phyloP scores from a whole-genome alignment of 768 basidiomycete genomes.

The Mycena capillaripes region DNA sequence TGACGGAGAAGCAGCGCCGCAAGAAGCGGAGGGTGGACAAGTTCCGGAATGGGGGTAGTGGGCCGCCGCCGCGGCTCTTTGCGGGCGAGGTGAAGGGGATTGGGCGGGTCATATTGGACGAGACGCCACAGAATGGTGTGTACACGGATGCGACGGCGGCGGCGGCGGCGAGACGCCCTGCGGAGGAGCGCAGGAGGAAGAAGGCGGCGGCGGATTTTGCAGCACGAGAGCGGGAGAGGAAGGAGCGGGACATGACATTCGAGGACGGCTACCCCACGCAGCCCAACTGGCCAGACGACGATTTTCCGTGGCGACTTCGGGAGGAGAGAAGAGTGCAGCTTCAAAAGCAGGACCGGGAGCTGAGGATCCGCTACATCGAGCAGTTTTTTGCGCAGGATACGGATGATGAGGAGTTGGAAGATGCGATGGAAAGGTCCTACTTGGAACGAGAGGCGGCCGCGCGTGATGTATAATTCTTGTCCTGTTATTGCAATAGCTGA shows the following conservation, averaged over 20 bases:
- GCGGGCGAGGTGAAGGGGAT: constrained; percentile 33
- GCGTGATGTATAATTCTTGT: constrained; percentile 29
- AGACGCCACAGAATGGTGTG: constrained; percentile 32
- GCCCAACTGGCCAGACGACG: constrained; percentile 68
- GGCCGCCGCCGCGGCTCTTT: constrained; percentile 25
- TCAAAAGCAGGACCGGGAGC: constrained; percentile 54
- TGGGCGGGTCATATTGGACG: constrained; percentile 34
- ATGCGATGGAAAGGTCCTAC: constrained; percentile 30
- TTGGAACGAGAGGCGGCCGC: constrained; percentile 22
- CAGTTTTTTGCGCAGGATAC: constrained; percentile 67
- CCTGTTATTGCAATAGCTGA: constrained; percentile 10
- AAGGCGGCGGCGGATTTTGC: constrained; percentile 47
- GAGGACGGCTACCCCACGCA: constrained; percentile 42
- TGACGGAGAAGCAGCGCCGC: constrained; percentile 35
- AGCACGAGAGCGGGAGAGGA: constrained; percentile 42
- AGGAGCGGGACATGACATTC: constrained; percentile 31
- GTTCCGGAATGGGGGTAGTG: constrained; percentile 32
- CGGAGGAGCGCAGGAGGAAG: constrained; percentile 27
- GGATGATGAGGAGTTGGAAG: constrained; percentile 54
- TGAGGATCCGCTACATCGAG: constrained; percentile 60
- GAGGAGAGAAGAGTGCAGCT: constrained; percentile 50
- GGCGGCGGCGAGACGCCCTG: constrained; percentile 29
- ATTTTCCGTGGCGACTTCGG: constrained; percentile 67
- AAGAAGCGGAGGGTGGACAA: constrained; percentile 37
- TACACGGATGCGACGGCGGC: constrained; percentile 34